A percentile compares a stretch with the other conserved stretches of the same genome.
phyloP scores from a whole-genome alignment of 2,329 filamentous ascomycete genomes.

The Sporothrix curviconia region DNA sequence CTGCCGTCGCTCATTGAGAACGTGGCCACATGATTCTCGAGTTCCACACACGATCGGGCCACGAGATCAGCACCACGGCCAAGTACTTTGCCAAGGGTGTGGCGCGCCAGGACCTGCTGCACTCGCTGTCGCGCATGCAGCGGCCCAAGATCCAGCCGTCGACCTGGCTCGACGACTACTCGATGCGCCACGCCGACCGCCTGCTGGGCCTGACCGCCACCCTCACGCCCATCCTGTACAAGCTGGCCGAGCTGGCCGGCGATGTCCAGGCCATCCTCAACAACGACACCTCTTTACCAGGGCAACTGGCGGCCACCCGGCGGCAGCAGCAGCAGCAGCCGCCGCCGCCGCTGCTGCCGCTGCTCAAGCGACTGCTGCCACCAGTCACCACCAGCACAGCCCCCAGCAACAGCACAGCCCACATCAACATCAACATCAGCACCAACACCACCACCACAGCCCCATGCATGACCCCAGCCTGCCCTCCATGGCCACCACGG shows the following conservation, averaged over 20 bases:
- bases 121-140: slow-evolving; percentile 15
- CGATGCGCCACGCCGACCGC: slow-evolving; percentile 16
- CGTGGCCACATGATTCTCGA: slow-evolving; percentile 16
- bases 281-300: not conserved
- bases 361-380: not conserved
- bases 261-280: slow-evolving; percentile 15
- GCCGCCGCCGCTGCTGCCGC: not conserved
- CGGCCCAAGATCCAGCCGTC: slow-evolving; percentile 16
- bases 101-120: slow-evolving; percentile 18
- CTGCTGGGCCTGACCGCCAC: slow-evolving; percentile 16
- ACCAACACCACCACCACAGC: no score
- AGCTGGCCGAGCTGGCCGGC: slow-evolving; percentile 15
- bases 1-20: slow-evolving; percentile 17
- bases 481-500: not conserved
- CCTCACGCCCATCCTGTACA: slow-evolving; percentile 13
- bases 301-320: not conserved
- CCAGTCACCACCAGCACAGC: not conserved
- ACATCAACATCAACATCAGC: no score
- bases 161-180: slow-evolving; percentile 17
- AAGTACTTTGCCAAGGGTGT: slow-evolving; percentile 18
- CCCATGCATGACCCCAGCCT: not conserved
- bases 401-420: not conserved
- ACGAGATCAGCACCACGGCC: slow-evolving; percentile 13
- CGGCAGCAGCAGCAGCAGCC: not conserved
- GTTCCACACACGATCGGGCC: slow-evolving; percentile 13